Conservation (phyloP, 208 protist genomes). For the Borovskyia barvae region DNA sequence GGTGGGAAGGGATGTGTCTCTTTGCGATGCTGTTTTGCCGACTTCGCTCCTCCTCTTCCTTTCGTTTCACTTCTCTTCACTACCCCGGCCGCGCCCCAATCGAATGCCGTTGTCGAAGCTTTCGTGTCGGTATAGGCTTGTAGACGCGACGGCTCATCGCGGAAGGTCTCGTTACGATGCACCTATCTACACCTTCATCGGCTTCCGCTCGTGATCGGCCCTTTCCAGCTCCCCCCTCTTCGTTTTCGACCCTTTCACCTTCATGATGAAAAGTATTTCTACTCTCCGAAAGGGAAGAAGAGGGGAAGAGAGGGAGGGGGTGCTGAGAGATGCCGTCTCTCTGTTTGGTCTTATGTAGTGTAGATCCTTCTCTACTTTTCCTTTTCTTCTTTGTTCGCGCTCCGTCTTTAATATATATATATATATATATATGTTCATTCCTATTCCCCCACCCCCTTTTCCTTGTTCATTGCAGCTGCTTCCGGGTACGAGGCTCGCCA, state of each 20-base stretch:
- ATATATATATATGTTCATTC: neutral
- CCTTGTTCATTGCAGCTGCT: neutral
- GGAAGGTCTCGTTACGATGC: too few species aligned
- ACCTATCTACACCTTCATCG: too few species aligned
- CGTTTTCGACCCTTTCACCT: neutral
- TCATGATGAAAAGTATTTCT: neutral
- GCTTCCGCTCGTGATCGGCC: too few species aligned
- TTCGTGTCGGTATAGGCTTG: too few species aligned
- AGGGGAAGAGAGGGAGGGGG: neutral
- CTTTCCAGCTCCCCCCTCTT: too few species aligned
- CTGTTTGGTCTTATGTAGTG: neutral
- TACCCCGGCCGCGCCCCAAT: too few species aligned
- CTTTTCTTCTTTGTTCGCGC: neutral
- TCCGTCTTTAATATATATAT: neutral
- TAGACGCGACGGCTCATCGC: too few species aligned
- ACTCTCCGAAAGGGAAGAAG: neutral
- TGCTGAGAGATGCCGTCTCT: neutral
- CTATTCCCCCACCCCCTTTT: neutral
- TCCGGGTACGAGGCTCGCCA: neutral
- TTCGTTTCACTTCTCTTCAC: too few species aligned
- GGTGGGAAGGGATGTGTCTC: too few species aligned
- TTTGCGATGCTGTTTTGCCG: too few species aligned
- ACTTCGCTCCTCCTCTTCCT: too few species aligned
- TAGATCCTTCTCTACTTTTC: neutral
- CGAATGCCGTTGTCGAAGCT: too few species aligned